A percentile compares a stretch with the other conserved stretches of the same genome.
Evolutionary conservation across 371 early-diverging fungal species (phyloP).

Genomic region (Synchytrium microbalum): DNA sequence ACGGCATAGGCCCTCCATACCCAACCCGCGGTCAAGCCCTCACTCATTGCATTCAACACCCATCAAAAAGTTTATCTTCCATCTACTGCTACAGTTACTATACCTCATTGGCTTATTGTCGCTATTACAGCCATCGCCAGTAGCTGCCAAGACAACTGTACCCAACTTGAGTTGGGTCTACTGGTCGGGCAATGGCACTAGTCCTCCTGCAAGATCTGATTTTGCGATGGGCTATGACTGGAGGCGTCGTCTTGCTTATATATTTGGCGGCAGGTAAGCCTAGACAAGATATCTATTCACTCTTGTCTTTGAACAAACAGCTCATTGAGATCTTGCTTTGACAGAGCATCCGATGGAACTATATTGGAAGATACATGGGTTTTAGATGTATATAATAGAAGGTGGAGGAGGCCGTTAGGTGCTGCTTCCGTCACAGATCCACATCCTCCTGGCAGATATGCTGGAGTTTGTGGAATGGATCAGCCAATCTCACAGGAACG

Average conservation of each 20-base stretch:
- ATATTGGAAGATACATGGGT: slow-evolving; percentile 6
- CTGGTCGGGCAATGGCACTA: background rate
- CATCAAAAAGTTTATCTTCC: too few species aligned
- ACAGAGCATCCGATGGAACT: background rate
- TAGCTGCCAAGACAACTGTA: background rate
- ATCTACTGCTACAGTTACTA: background rate
- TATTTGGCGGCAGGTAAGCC: slow-evolving; percentile 4
- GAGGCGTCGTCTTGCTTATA: background rate
- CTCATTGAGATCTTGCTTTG: background rate
- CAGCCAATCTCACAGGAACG: slow-evolving; percentile 2
- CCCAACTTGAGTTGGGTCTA: background rate
- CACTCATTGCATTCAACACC: too few species aligned
- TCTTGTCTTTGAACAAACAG: background rate
- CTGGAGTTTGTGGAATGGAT: background rate
- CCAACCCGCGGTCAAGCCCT: too few species aligned
- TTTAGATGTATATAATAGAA: slow-evolving; percentile 1
- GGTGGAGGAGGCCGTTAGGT: background rate
- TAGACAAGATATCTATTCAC: background rate
- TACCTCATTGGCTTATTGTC: background rate
- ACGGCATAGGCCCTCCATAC: too few species aligned
- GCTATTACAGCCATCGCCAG: background rate
- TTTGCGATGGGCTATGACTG: background rate
- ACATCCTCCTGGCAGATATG: slow-evolving; percentile 3
- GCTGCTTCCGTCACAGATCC: background rate
- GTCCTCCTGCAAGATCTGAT: background rate